Conservation (phyloP, 2,329 filamentous ascomycete genomes). For the Helminthosporium solani region DNA sequence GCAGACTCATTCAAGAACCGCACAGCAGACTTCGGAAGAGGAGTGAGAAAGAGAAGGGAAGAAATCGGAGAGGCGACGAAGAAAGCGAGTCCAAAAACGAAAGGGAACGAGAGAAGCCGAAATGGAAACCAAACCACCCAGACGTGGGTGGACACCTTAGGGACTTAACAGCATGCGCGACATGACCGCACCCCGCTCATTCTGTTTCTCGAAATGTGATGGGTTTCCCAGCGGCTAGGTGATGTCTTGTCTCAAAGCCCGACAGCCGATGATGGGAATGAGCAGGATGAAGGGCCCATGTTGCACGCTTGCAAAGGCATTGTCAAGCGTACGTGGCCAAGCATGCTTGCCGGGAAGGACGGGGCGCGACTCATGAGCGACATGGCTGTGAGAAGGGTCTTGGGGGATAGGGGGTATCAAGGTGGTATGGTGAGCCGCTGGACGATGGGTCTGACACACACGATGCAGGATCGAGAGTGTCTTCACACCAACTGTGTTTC, state of each 20-base stretch:
- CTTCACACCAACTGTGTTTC: slow-evolving; percentile 35
- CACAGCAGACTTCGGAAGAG: slow-evolving; percentile 38
- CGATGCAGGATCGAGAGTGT: slow-evolving; percentile 26
- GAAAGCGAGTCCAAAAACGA: slow-evolving; percentile 21
- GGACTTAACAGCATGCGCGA: slow-evolving; percentile 27
- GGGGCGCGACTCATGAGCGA: slow-evolving; percentile 19
- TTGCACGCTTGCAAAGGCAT: slow-evolving; percentile 25
- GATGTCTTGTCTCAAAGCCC: slow-evolving; percentile 26
- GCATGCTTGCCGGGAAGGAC: slow-evolving; percentile 17
- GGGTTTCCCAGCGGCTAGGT: slow-evolving; percentile 33
- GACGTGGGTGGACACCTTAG: slow-evolving; percentile 26
- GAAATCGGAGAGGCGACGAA: slow-evolving; percentile 11
- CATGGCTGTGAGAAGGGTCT: slow-evolving; percentile 18
- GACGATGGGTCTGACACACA: slow-evolving; percentile 35
- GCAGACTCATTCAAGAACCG: slow-evolving; percentile 38
- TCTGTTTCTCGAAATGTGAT: slow-evolving; percentile 33
- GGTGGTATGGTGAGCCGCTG: slow-evolving; percentile 37
- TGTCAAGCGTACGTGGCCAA: slow-evolving; percentile 24
- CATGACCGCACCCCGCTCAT: slow-evolving; percentile 20
- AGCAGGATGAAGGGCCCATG: slow-evolving; percentile 17
- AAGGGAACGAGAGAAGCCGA: slow-evolving; percentile 32
- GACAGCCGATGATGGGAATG: slow-evolving; percentile 14
- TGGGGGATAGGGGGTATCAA: slow-evolving; percentile 33
- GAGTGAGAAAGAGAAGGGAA: slow-evolving; percentile 18
- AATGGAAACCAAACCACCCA: slow-evolving; percentile 35